phyloP scores from a whole-genome alignment of 1,284 basidiomycete genomes.

The Caloboletus firmus region DNA sequence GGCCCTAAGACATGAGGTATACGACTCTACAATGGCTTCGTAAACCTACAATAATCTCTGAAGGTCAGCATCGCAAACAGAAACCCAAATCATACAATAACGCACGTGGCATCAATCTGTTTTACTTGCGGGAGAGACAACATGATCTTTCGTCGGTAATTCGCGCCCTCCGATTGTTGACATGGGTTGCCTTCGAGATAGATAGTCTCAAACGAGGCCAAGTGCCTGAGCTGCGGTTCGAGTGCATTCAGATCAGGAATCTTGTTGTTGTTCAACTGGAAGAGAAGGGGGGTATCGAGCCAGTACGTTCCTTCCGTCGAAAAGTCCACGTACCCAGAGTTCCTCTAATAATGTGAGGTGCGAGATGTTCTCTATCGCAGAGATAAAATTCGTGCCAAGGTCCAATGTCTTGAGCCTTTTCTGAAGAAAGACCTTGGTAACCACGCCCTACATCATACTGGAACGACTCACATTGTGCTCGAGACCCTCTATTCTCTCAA shows the following conservation, averaged over 20 bases:
- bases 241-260: constrained; percentile 70
- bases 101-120: constrained; percentile 95
- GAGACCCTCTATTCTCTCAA: constrained; percentile 83
- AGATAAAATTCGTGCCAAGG: constrained; percentile 83
- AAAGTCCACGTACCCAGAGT: constrained; percentile 76
- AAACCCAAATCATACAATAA: constrained; percentile 16
- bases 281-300: background rate
- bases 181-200: constrained; percentile 96
- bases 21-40: constrained; percentile 17
- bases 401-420: constrained; percentile 84
- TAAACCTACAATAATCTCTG: constrained; percentile 14
- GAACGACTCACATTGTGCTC: constrained; percentile 68
- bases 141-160: constrained; percentile 89
- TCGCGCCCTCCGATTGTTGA: constrained; percentile 74
- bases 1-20: background rate
- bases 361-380: constrained; percentile 75
- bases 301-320: background rate
- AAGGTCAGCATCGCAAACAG: constrained; percentile 6
- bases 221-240: constrained; percentile 71
- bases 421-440: constrained; percentile 39
- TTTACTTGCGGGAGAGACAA: constrained; percentile 84
- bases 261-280: constrained; percentile 85
- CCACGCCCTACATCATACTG: background rate
- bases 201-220: constrained; percentile 76
- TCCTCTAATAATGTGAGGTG: constrained; percentile 82